Evolutionary conservation across 371 early-diverging fungal species (phyloP).

Genomic region (Rhizopus delemar): DNA sequence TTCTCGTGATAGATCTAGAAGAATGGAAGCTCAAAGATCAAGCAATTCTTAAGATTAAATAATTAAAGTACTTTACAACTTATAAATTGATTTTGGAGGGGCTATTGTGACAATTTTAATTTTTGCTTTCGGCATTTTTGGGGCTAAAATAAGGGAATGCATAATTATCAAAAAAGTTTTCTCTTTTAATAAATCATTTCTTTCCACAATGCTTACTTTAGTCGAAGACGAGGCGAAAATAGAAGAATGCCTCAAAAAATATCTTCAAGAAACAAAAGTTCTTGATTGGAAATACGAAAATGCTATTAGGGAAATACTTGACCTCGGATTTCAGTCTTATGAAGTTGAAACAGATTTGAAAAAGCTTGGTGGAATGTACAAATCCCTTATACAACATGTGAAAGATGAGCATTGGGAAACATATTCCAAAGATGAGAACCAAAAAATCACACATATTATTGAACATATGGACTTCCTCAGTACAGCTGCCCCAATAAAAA

Average conservation of each 20-base stretch:
- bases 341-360: slow-evolving; percentile 5
- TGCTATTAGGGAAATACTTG: slow-evolving; percentile 3
- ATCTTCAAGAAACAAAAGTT: slow-evolving; percentile 6
- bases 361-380: slow-evolving; percentile 12
- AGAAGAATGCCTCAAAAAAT: not conserved
- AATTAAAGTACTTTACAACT: too few species aligned
- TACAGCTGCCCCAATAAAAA: slow-evolving; percentile 11
- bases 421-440: slow-evolving; percentile 6
- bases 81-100: too few species aligned
- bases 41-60: too few species aligned
- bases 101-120: too few species aligned
- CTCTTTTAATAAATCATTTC: too few species aligned
- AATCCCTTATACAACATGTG: not conserved
- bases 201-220: slow-evolving; percentile 6
- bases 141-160: too few species aligned
- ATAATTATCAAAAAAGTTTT: too few species aligned
- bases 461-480: slow-evolving; percentile 10
- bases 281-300: slow-evolving; percentile 11
- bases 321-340: slow-evolving; percentile 5
- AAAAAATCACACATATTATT: slow-evolving; percentile 2
- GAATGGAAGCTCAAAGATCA: too few species aligned
- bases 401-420: not conserved
- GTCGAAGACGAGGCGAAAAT: slow-evolving; percentile 1
- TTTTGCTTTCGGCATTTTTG: too few species aligned
- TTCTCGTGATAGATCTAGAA: too few species aligned